Conservation (phyloP, 768 basidiomycete species). For the Rhizopogon salebrosus region DNA sequence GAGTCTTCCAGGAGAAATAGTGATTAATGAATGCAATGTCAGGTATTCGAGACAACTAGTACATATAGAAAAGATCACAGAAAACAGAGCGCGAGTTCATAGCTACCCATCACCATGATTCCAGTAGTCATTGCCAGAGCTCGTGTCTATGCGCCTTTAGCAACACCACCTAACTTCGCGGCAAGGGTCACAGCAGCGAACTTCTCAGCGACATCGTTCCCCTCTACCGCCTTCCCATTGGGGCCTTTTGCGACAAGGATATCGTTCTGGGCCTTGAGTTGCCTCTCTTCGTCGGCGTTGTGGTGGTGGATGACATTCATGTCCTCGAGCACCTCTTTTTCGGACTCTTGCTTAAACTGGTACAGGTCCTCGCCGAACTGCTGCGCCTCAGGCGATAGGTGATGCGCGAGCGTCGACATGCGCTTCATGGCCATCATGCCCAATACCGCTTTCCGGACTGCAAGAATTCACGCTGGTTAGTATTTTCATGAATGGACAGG, state of each 20-base stretch:
- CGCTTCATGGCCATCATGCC: slow-evolving; percentile 83
- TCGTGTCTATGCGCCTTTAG: slow-evolving; percentile 7
- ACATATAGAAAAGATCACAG: not conserved
- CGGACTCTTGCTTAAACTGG: slow-evolving; percentile 79
- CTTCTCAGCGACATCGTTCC: slow-evolving; percentile 23
- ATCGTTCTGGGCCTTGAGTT: not conserved
- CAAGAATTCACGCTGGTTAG: not conserved
- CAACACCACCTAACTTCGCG: slow-evolving; percentile 24
- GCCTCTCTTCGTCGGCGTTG: slow-evolving; percentile 19
- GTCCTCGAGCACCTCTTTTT: slow-evolving; percentile 39
- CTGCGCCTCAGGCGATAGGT: slow-evolving; percentile 38
- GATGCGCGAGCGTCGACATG: slow-evolving; percentile 52
- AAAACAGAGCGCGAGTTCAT: not conserved
- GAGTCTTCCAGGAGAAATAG: not conserved
- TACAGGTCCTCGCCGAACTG: slow-evolving; percentile 54
- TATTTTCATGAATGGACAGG: not conserved
- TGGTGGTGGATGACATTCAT: slow-evolving; percentile 48
- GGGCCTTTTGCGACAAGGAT: slow-evolving; percentile 1
- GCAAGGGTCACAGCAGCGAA: slow-evolving; percentile 20
- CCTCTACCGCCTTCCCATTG: slow-evolving; percentile 7
- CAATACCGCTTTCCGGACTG: slow-evolving; percentile 86
- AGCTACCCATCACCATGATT: not conserved
- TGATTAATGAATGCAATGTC: not conserved
- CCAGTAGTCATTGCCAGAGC: not conserved
- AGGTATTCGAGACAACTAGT: not conserved